Base-by-base conservation (phyloP, 2,329 filamentous ascomycete genomes). In the Scopulariopsis brevicaulis region DNA sequence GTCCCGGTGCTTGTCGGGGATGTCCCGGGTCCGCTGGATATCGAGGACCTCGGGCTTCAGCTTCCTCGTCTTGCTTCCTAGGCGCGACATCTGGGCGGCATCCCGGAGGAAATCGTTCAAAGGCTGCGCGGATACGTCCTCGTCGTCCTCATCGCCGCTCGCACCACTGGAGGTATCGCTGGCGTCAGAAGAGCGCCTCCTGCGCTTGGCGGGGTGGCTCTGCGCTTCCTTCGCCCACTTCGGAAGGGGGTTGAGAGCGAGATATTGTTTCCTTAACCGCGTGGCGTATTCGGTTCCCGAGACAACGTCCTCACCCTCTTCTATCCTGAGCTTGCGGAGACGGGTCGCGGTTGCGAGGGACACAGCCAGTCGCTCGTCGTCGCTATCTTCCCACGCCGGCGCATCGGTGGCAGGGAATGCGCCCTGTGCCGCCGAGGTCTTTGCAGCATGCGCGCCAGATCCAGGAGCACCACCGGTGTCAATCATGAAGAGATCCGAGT, bases 311-410 rank as follows among this genome's bases (percentile, higher is more conserved):
- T 99, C 94, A 1, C 81, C 82, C 67, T 93, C 90, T 2, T 84
- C 86, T 55, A 85, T 77, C 61, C 94, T 82, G 61, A 99, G 77
- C 71, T 97, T 97, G 63, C 92, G 83, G 67, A 96, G 71, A 62
- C 89, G 82, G 54, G 84, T 82, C 52, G 86, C 84, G 28, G 83
- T 81, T 3, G 90, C 87, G 46, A 99, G 79, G 15, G 93, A 97
- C 54, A 99, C 80, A 7, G 84, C 82, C 61, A 96, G 75, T 57
- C 89, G 82, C 67, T 97, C 94, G 67, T 99, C 94, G 65, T 99
- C 94, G 70, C 92, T 97, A 69, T 99, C 94, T 64, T 92, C 85
- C 94, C 94, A 99, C 1, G 84, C 89, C 2, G 86, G 79, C 22
- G 76, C 75, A 50, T 79, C 62, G 7, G 63, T 57, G 11, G 46